Evolutionary conservation across 768 basidiomycete genomes (phyloP), one percentile per base, ranked within the genome.

Genomic region (Tephrocybe sp.): DNA sequence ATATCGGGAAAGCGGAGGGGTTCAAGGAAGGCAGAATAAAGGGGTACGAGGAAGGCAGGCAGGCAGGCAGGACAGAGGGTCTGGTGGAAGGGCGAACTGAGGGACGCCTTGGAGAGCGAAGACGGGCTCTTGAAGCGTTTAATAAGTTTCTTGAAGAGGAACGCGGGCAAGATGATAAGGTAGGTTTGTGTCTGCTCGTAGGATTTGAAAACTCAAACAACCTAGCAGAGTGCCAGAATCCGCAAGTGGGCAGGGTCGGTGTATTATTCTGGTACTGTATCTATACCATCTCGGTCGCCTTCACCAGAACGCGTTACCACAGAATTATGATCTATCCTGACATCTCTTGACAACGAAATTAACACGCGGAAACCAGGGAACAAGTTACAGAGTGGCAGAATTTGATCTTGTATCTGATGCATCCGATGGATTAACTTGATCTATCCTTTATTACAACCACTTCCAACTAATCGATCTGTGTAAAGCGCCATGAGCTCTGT

Each of bases 61-160:
- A 67, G 41, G 71, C 69, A 27, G 84, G 83, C 9, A 44, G 43
- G 22, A 28, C 15, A 30, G 47, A 53, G 36, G 51, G 51, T 5
- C 15, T 53, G 8, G n/a, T 18, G 21, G 68, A 77, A 48, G 82
- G 80, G 0, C 56, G 65, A 39, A 68, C 67, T 37, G 63, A 67
- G 27, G 78, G 80, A 0, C 65, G 71, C 52, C 69, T 63, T 46
- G 77, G 79, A 55, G 82, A 83, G 62, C 75, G 80, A 25, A 64
- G 67, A 37, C 75, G 73, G 53, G 83, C 82, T 0, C 51, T 82
- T 22, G 74, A 77, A 42, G 80, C 79, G 8, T 82, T 86, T 65
- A 80, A 86, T 61, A 69, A 69, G 31, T 80, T 83, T 63, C 63
- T 83, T 45, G 67, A 68, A 19, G 65, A 73, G 56, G 77, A 83